A percentile compares a stretch with the other conserved stretches of the same genome.
Conservation (phyloP, 192 early-diverging fungal genomes). For the Dissophora ornata region DNA sequence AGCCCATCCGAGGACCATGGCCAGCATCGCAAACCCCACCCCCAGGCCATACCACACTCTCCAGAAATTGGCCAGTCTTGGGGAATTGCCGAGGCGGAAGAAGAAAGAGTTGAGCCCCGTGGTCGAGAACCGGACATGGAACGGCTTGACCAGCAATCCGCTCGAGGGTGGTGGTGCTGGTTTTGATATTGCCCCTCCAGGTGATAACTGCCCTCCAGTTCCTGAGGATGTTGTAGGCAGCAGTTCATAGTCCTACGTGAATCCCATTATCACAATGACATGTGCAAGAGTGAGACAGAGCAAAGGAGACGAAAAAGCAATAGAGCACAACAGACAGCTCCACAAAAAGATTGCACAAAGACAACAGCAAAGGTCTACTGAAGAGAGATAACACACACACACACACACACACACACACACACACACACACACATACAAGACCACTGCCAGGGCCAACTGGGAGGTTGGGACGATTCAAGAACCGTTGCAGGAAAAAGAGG, state of each 20-base stretch:
- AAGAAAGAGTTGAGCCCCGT: slow-evolving; percentile 60
- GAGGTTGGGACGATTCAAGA: slow-evolving; percentile 47
- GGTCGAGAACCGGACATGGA: slow-evolving; percentile 63
- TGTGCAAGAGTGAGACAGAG: not conserved
- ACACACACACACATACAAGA: slow-evolving; percentile 12
- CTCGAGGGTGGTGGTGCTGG: slow-evolving; percentile 5
- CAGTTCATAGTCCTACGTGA: slow-evolving; percentile 41
- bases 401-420: not conserved
- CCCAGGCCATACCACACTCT: slow-evolving; percentile 68
- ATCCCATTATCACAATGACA: no score
- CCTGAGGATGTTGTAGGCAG: slow-evolving; percentile 22
- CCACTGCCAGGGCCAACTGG: slow-evolving; percentile 44
- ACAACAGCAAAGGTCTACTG: no score
- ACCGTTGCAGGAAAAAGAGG: slow-evolving; percentile 49
- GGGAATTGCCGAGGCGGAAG: slow-evolving; percentile 40
- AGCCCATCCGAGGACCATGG: slow-evolving; percentile 60
- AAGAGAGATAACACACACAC: not conserved
- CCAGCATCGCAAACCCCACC: slow-evolving; percentile 53
- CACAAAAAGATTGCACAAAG: no score
- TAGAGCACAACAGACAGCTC: no score
- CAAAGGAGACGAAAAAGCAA: not conserved
- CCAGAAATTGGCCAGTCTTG: slow-evolving; percentile 61
- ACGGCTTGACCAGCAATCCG: slow-evolving; percentile 54
- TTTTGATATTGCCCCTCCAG: slow-evolving; percentile 9
- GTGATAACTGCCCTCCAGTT: not conserved